Percentiles rank a stretch among this genome's conserved stretches.
Evolutionary conservation across 768 basidiomycete genomes (phyloP).

Genomic region (Trametes cinnabarina): DNA sequence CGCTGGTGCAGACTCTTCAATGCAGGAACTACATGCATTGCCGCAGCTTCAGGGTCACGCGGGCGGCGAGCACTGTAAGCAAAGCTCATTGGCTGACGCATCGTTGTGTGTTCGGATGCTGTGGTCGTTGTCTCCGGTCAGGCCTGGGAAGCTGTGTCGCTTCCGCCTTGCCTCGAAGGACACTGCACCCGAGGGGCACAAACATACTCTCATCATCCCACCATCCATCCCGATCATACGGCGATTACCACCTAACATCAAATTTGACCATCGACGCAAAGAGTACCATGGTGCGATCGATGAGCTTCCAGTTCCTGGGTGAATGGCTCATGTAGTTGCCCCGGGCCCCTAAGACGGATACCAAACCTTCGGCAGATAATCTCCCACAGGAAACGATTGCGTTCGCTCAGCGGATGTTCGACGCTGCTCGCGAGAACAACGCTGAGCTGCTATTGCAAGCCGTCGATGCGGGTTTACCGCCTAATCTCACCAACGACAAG

Average conservation of each 20-base stretch:
- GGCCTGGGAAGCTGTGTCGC: conserved; percentile 11
- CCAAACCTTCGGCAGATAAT: conserved; percentile 3
- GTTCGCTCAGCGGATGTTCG: conserved; percentile 70
- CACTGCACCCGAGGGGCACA: not conserved
- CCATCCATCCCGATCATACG: not conserved
- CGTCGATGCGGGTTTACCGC: conserved; percentile 65
- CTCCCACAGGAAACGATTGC: conserved; percentile 40
- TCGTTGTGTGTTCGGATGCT: conserved; percentile 2
- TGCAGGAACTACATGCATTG: conserved; percentile 10
- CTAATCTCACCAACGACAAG: conserved; percentile 71
- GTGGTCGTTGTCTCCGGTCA: conserved; percentile 4
- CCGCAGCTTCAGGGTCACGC: conserved; percentile 12
- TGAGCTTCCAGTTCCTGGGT: not conserved
- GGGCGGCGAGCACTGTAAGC: not conserved
- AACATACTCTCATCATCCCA: not conserved
- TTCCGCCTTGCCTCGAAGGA: not conserved
- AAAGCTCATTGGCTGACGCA: not conserved
- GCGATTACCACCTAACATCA: not conserved
- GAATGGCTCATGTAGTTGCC: not conserved
- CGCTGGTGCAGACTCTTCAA: not conserved
- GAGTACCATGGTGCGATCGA: not conserved
- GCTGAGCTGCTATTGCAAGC: conserved; percentile 52
- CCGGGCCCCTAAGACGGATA: not conserved
- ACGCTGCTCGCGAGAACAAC: conserved; percentile 66
- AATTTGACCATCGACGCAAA: no score